Conservation (phyloP, 345 rosid genomes). For the Balakata baccata region DNA sequence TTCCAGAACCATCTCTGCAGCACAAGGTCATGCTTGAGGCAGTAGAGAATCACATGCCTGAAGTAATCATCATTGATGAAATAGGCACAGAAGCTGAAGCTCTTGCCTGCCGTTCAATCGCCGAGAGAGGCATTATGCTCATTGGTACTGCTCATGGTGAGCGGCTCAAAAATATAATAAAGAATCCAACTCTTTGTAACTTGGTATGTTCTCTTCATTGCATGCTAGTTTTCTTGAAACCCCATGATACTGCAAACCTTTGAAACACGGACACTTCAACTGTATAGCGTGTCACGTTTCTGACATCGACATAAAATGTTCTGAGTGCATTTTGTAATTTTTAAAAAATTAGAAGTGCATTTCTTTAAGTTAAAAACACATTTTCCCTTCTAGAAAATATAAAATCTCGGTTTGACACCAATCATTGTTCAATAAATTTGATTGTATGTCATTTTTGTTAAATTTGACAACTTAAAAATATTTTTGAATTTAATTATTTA, state of each 20-base stretch:
- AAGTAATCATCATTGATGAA: conserved; percentile 65
- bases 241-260: conserved; percentile 1
- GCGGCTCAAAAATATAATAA: conserved; percentile 52
- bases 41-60: conserved; percentile 79
- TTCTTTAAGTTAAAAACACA: no score
- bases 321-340: no score
- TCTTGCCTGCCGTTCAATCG: conserved; percentile 60
- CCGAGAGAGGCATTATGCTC: conserved; percentile 66
- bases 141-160: conserved; percentile 72
- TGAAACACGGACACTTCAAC: no score
- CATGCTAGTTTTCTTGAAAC: background rate
- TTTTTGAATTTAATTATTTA: no score
- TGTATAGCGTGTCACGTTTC: no score
- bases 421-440: no score
- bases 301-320: no score
- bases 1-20: conserved; percentile 57
- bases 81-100: conserved; percentile 70
- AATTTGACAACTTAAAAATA: no score
- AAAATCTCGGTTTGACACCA: no score
- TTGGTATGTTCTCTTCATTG: conserved; percentile 42
- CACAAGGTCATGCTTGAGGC: conserved; percentile 73
- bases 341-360: no score
- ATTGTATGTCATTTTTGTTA: no score
- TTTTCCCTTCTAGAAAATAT: no score
- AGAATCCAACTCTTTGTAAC: conserved; percentile 55